Conservation (phyloP, 2,329 filamentous ascomycete species). For the Sclerotinia minor region DNA sequence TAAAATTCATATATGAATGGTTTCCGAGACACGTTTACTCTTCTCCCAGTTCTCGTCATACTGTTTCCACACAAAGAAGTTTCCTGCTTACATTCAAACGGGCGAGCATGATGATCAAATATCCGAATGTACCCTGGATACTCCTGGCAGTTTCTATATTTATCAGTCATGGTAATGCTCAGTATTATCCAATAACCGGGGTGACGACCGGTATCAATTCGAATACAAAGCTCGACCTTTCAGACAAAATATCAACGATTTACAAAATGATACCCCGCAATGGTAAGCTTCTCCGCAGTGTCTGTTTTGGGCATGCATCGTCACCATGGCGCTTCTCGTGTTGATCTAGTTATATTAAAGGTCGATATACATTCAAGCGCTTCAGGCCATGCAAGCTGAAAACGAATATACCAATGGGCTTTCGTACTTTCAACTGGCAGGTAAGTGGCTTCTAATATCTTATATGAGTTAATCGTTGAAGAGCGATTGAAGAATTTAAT, state of each 20-base stretch:
- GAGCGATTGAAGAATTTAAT: not conserved
- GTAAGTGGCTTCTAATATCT: slow-evolving; percentile 24
- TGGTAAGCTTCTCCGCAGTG: slow-evolving; percentile 2
- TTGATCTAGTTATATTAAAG: slow-evolving; percentile 26
- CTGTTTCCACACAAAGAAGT: not conserved
- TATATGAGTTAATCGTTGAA: not conserved
- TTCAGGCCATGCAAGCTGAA: slow-evolving; percentile 31
- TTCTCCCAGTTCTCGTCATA: not conserved
- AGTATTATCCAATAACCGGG: slow-evolving; percentile 29
- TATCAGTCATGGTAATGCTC: slow-evolving; percentile 1
- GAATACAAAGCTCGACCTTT: slow-evolving; percentile 30
- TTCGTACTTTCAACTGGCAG: slow-evolving; percentile 36
- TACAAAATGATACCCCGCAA: slow-evolving; percentile 30
- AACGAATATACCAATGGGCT: slow-evolving; percentile 27
- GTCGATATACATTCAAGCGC: slow-evolving; percentile 31
- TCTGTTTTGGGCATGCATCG: slow-evolving; percentile 27
- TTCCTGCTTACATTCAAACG: not conserved
- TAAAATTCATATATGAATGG: slow-evolving; percentile 1
- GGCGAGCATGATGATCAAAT: slow-evolving; percentile 8
- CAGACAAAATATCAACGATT: slow-evolving; percentile 34
- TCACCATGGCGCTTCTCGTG: not conserved
- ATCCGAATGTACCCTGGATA: not conserved
- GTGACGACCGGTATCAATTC: slow-evolving; percentile 31
- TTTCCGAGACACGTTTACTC: not conserved
- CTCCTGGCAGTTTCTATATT: slow-evolving; percentile 4